phyloP scores from a whole-genome alignment of 495 filamentous ascomycete genomes.

The Cladorrhinum samala region DNA sequence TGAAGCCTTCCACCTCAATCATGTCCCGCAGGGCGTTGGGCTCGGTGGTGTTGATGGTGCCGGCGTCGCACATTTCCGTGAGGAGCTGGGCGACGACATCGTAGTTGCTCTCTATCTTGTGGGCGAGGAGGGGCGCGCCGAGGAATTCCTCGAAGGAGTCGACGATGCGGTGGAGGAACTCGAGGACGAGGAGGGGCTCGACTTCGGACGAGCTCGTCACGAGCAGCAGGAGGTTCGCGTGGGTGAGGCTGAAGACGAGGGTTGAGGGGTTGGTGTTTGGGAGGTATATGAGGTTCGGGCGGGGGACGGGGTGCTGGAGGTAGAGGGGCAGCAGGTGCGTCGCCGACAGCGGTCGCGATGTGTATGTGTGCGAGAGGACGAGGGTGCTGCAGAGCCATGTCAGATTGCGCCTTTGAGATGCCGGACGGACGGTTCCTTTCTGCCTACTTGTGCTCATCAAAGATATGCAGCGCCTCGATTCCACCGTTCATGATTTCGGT shows the following conservation, averaged over 20 bases:
- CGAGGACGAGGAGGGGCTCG: slow-evolving; percentile 89
- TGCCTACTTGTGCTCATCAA: slow-evolving; percentile 82
- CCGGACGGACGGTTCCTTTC: neutral
- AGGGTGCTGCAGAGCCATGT: slow-evolving; percentile 23
- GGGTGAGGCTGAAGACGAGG: slow-evolving; percentile 76
- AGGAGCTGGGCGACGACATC: slow-evolving; percentile 92
- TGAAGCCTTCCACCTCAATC: slow-evolving; percentile 81
- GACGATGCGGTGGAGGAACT: slow-evolving; percentile 88
- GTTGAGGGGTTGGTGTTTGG: slow-evolving; percentile 79
- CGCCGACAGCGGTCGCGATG: slow-evolving; percentile 72
- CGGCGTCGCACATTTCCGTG: slow-evolving; percentile 94
- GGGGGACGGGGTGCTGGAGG: slow-evolving; percentile 72
- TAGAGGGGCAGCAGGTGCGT: slow-evolving; percentile 75
- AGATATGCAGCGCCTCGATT: slow-evolving; percentile 95
- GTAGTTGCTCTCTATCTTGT: slow-evolving; percentile 81
- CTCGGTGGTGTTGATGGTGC: slow-evolving; percentile 83
- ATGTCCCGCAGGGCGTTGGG: slow-evolving; percentile 87
- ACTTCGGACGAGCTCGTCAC: slow-evolving; percentile 75
- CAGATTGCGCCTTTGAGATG: neutral
- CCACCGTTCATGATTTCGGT: slow-evolving; percentile 62
- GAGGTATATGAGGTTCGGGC: slow-evolving; percentile 80
- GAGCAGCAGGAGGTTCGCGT: slow-evolving; percentile 84
- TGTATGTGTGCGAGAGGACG: slow-evolving; percentile 52
- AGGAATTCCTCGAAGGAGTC: slow-evolving; percentile 95
- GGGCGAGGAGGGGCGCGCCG: slow-evolving; percentile 76